Evolutionary conservation across 179 eudicot genomes (phyloP).

Genomic region (Patellifolia procumbens): DNA sequence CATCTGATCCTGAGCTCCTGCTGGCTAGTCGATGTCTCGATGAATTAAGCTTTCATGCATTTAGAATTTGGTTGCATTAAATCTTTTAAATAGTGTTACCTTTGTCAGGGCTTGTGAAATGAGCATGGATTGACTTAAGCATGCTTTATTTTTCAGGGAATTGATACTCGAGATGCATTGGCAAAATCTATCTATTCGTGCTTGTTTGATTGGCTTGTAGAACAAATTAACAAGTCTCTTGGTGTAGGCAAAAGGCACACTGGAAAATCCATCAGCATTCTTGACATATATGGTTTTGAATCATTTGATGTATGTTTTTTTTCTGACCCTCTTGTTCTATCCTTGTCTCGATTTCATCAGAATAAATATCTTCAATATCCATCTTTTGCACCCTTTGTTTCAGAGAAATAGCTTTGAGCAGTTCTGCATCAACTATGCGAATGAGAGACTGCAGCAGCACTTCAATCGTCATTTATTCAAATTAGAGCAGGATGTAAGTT

Average conservation of each 20-base stretch:
- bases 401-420: slow-evolving; percentile 99
- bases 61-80: not conserved
- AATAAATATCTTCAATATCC: slow-evolving; percentile 8
- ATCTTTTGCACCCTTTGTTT: slow-evolving; percentile 14
- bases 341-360: slow-evolving; percentile 1
- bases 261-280: slow-evolving; percentile 96
- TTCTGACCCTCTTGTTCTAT: slow-evolving; percentile 6
- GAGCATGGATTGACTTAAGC: slow-evolving; percentile 20
- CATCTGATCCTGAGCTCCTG: not conserved
- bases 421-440: slow-evolving; percentile 97
- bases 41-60: slow-evolving; percentile 7
- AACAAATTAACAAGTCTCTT: slow-evolving; percentile 88
- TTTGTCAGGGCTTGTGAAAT: not conserved
- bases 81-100: not conserved
- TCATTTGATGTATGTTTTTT: slow-evolving; percentile 77
- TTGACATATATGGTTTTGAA: slow-evolving; percentile 98
- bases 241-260: slow-evolving; percentile 84
- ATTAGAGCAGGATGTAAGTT: slow-evolving; percentile 86
- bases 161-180: slow-evolving; percentile 90
- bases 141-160: slow-evolving; percentile 58
- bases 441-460: slow-evolving; percentile 97
- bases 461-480: slow-evolving; percentile 96
- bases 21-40: not conserved
- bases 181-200: slow-evolving; percentile 92
- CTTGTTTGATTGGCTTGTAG: slow-evolving; percentile 98